phyloP scores from a whole-genome alignment of 345 rosid species.

The Limnanthes douglasii region DNA sequence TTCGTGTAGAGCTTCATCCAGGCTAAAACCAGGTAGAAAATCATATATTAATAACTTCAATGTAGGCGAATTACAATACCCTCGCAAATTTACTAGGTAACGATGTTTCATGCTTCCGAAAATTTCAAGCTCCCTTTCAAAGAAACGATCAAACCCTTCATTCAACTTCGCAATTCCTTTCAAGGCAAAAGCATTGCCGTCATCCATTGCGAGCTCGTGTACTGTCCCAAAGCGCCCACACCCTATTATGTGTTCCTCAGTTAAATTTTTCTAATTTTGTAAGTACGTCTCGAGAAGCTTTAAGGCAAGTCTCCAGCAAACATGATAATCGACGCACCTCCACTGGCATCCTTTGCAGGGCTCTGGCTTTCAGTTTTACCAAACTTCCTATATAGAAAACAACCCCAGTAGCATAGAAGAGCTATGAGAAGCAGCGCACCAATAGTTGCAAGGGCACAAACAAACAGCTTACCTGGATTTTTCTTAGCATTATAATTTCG shows the following conservation, averaged over 20 bases:
- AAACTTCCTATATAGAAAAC: conserved; percentile 91
- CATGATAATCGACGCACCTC: conserved; percentile 96
- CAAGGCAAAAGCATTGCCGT: conserved; percentile 81
- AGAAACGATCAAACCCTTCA: conserved; percentile 89
- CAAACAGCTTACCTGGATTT: conserved; percentile 67
- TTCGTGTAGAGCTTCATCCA: conserved; percentile 97
- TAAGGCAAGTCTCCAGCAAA: conserved; percentile 97
- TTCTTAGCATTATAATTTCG: conserved; percentile 49
- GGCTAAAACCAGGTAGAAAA: conserved; percentile 87
- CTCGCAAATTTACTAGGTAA: conserved; percentile 84
- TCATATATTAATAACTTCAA: conserved; percentile 86
- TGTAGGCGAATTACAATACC: conserved; percentile 88
- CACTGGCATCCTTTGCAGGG: conserved; percentile 78
- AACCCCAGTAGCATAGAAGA: conserved; percentile 99
- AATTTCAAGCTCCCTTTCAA: conserved; percentile 93
- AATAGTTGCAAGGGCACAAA: conserved; percentile 88
- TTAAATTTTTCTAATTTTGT: conserved; percentile 75
- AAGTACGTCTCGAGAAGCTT: conserved; percentile 78
- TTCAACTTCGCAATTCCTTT: conserved; percentile 77
- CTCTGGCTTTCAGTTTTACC: conserved; percentile 72
- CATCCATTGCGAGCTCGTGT: conserved; percentile 92
- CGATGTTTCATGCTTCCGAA: conserved; percentile 97
- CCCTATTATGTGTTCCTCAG: conserved; percentile 79
- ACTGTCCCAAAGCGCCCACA: conserved; percentile 92
- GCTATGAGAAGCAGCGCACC: conserved; percentile 96